Evolutionary conservation across 768 basidiomycete genomes (phyloP).

Genomic region (Rhodocollybia butyracea): DNA sequence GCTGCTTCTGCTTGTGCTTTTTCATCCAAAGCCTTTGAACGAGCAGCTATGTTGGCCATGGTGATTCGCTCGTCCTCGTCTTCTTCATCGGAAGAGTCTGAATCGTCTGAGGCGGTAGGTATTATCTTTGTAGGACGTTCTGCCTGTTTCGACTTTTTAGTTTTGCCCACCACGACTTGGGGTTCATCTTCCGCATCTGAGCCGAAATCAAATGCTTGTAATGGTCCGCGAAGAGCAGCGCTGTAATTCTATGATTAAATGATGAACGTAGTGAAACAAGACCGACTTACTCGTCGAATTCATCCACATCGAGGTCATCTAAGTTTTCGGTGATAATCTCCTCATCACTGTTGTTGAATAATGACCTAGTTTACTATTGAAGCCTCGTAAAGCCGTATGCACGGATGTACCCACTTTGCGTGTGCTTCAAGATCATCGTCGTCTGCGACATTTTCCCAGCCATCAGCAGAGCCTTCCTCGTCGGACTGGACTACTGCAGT

Average conservation of each 20-base stretch:
- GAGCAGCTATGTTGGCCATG: slow-evolving; percentile 77
- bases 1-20: slow-evolving; percentile 64
- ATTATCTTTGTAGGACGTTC: slow-evolving; percentile 47
- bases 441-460: slow-evolving; percentile 65
- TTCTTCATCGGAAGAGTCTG: slow-evolving; percentile 44
- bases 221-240: slow-evolving; percentile 48
- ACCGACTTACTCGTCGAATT: slow-evolving; percentile 28
- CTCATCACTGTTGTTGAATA: slow-evolving; percentile 47
- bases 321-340: slow-evolving; percentile 42
- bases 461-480: slow-evolving; percentile 36
- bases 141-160: slow-evolving; percentile 52
- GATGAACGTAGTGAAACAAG: no score
- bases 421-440: slow-evolving; percentile 39
- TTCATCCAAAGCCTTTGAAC: slow-evolving; percentile 74
- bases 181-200: slow-evolving; percentile 56
- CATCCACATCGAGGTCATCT: slow-evolving; percentile 42
- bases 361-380: slow-evolving; percentile 26
- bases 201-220: slow-evolving; percentile 62
- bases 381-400: neutral
- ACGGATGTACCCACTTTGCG: slow-evolving; percentile 28
- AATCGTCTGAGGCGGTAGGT: slow-evolving; percentile 48
- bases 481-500: slow-evolving; percentile 20
- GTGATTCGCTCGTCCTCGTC: slow-evolving; percentile 56
- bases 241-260: slow-evolving; percentile 24
- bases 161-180: slow-evolving; percentile 29